Base-by-base conservation (phyloP, 2,329 filamentous ascomycete species). In the Pseudopithomyces maydicus region DNA sequence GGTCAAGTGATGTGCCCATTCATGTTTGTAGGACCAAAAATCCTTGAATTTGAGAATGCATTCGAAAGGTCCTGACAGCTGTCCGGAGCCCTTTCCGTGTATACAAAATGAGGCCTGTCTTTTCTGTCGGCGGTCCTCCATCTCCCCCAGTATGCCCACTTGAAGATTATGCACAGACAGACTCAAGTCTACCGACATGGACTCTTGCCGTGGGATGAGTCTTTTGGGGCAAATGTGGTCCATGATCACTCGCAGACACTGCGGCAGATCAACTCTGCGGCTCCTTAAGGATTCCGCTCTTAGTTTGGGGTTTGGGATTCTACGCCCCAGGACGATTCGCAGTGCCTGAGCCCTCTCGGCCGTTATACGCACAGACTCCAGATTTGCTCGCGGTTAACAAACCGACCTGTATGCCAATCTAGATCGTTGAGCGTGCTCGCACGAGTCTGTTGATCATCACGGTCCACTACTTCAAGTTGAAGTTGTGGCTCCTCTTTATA, bases 341-440 rank as follows among this genome's bases (percentile, higher is more conserved):
- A 19, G 32, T 29, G 23, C 20, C n/a, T 42, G 36, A 29, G 14
- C 35, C 29, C 11, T 29, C 23, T 26, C 23, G 26, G 23, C 11
- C 38, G 17, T 51, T 15, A 33, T 17, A 41, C 48, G 48, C 48
- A 50, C 47, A 51, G 38, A 42, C 48, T 43, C 23, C 17, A 42
- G 14, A 10, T 19, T 14, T 23, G 20, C 33, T 48, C 20, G 45
- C 32, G 32, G 23, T 10, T 3, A 2, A 17, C 29, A 23, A 12
- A 12, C 19, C 38, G 2, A 38, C 45, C n/a, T 17, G 12, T 48
- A 2, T 5, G n/a, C 19, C 29, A 8, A 29, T 35, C 6, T 19
- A 38, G 14, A 4, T 8, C 5, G 26, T 29, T 8, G 23, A 17
- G 23, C 43, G n/a, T 4, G 5, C 29, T 17, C 1, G n/a, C 15